Evolutionary conservation across 73 alveolate genomes (phyloP), one percentile per base, ranked within the genome.

Genomic region (Symbiodinium natans): DNA sequence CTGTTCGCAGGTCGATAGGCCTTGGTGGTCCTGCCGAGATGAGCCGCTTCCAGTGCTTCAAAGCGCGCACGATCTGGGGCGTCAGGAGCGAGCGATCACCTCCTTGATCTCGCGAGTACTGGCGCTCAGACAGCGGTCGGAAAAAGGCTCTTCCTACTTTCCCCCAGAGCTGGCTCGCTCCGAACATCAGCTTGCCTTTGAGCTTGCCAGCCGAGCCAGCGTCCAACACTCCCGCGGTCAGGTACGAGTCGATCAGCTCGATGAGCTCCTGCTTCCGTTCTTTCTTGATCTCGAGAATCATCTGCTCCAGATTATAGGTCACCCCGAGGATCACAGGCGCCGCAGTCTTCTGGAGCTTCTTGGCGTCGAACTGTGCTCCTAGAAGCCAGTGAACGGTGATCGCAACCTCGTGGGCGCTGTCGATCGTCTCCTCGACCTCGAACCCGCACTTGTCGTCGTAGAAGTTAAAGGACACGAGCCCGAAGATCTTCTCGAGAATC

Each of bases 381-480:
- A 86, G 29, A 82, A 82, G 52, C 46, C 56, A 52, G 43, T 86
- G 94, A 34, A 86, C 94, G 13, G 9, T 10, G 21, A 41, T 68
- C 1, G 94, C 94, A 13, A 56, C 41, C 13, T 33, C 23, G 34
- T 52, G 83, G 2, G 95, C 95, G 1, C 63, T 40, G 21, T 56
- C 85, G 41, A 59, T 33, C 1, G 95, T 56, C 15, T 2, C 48
- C 54, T 3, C 46, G 2, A 46, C 54, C 41, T 85, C 93, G 27
- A 85, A 48, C 36, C 95, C 86, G 29, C 39, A 87, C 83, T 40
- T 54, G 73, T 87, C 95, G 39, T 87, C 95, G 25, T 87, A 87
- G 73, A 87, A 87, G 43, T 29, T 87, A 85, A 87, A 63, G 21
- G 86, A 41, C 1, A 87, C 73, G 42, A 87, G 34, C 3, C 85